Conservation (phyloP, 2,329 filamentous ascomycete species). For the Aspergillus candidus region DNA sequence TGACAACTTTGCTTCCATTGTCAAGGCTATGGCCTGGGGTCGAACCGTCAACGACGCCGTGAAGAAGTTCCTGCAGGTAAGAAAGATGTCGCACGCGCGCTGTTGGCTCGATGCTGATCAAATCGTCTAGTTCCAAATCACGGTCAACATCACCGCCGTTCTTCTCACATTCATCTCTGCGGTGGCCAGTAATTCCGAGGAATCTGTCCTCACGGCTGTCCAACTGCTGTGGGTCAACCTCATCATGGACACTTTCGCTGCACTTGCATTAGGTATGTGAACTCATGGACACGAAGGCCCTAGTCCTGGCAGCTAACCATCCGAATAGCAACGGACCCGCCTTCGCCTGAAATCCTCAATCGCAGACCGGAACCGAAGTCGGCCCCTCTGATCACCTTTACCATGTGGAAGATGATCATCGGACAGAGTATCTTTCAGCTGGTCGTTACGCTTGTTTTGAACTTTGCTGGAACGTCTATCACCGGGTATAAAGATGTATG, state of each 20-base stretch:
- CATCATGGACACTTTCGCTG: slow-evolving; percentile 65
- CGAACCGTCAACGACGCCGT: slow-evolving; percentile 71
- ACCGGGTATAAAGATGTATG: slow-evolving; percentile 18
- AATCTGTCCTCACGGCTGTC: slow-evolving; percentile 59
- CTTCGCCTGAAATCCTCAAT: slow-evolving; percentile 52
- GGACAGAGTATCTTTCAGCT: slow-evolving; percentile 40
- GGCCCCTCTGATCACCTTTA: slow-evolving; percentile 40
- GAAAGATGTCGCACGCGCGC: background rate
- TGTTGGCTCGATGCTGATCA: background rate
- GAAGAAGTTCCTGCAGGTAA: slow-evolving; percentile 60
- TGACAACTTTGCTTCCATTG: slow-evolving; percentile 81
- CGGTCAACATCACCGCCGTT: slow-evolving; percentile 63
- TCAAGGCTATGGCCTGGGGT: slow-evolving; percentile 77
- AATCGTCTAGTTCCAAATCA: slow-evolving; percentile 36
- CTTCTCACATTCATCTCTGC: slow-evolving; percentile 60
- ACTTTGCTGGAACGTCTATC: slow-evolving; percentile 41
- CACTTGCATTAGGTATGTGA: slow-evolving; percentile 48
- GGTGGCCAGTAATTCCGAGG: slow-evolving; percentile 50
- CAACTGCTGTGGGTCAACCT: slow-evolving; percentile 65
- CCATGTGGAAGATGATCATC: slow-evolving; percentile 45
- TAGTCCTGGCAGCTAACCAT: slow-evolving; percentile 1
- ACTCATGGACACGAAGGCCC: background rate
- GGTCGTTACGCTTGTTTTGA: slow-evolving; percentile 36
- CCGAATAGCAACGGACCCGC: slow-evolving; percentile 52
- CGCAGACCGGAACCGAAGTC: slow-evolving; percentile 46